Evolutionary conservation across 1,284 basidiomycete genomes (phyloP), one percentile per base, ranked within the genome.

Genomic region (Laetiporus sulphureus): DNA sequence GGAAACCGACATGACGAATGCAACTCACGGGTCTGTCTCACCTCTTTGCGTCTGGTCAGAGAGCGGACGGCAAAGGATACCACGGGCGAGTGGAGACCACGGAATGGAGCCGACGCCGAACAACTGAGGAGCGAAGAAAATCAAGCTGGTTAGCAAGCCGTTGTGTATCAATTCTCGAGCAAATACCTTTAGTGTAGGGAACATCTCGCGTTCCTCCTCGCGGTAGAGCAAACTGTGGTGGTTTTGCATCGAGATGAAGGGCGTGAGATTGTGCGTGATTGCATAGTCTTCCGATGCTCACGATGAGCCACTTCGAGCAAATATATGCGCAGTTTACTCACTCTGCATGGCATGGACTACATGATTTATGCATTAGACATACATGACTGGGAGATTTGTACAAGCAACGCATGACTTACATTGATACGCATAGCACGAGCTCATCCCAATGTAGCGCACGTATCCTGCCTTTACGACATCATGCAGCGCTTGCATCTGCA

Each of bases 371-470:
- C n/a, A n/a, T n/a, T n/a, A n/a, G n/a, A n/a, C n/a, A n/a, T 1
- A 41, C 12, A 10, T 21, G 25, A 27, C 25, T 27, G 25, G 7
- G 16, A 15, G 34, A 23, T 18, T 32, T 7, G n/a, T 5, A 16
- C 2, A 19, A 20, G 6, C 4, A 33, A 36, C 12, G n/a, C 42
- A 34, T 27, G 7, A 27, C 52, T 32, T 33, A 59, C 59, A 61
- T 42, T 62, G 60, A 31, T 55, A 61, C 2, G 61, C 61, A 19
- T 45, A 53, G 47, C 60, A 62, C 5, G 64, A 67, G 22, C 66
- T 71, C 79, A 78, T 82, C 34, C 83, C 82, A 42, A 84, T 72
- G 60, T 85, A 85, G 10, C 80, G 67, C 11, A 74, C 81, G 45
- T 73, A 74, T 3, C 82, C 82, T 0, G 69, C 69, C 54, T 81